Base-by-base conservation (phyloP, 2,329 filamentous ascomycete genomes). In the Mariannaea sp. region DNA sequence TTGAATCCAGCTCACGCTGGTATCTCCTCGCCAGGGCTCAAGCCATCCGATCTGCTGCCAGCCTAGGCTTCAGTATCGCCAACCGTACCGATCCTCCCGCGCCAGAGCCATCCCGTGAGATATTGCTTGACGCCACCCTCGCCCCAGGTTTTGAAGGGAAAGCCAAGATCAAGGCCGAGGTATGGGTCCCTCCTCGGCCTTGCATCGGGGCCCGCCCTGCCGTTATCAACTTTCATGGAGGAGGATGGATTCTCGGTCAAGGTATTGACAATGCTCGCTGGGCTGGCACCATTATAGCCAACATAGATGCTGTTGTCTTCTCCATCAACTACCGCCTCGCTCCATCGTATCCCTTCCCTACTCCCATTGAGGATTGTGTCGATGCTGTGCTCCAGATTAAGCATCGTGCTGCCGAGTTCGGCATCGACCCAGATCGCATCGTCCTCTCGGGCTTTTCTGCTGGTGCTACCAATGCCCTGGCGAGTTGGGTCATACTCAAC, bases 291-390 rank as follows among this genome's bases (percentile, higher is more conserved):
- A 78, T 85, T 3, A 70, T 80, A 32, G 71, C 79, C 20, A 72
- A 76, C 4, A 72, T 81, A 10, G 77, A 82, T 46, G 83, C 80
- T 22, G 74, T 88, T 17, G 78, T 87, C 49, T 79, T 88, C 56
- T 82, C 80, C 2, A 83, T 87, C 59, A 84, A 87, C 62, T 89
- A 89, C 66, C 80, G 86, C n/a, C 77, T 88, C 2, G 84, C 85
- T 0, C 86, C 86, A 1, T 80, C 82, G 62, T 75, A 81, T 58
- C 84, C 84, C 0, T 88, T 86, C 64, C 86, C 85, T 1, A 81
- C 80, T 1, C 80, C 84, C 0, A 78, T 88, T 0, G 84, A 89
- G 59, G 86, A 89, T 65, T 82, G 82, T 36, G 81, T 83, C 22
- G 85, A 87, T 56, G 82, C 84, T 1, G 68, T 88, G 7, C 65